Percentiles rank a stretch among this genome's conserved stretches.
Evolutionary conservation across 176 grass and related monocot species (phyloP).

Genomic region (Canna indica): DNA sequence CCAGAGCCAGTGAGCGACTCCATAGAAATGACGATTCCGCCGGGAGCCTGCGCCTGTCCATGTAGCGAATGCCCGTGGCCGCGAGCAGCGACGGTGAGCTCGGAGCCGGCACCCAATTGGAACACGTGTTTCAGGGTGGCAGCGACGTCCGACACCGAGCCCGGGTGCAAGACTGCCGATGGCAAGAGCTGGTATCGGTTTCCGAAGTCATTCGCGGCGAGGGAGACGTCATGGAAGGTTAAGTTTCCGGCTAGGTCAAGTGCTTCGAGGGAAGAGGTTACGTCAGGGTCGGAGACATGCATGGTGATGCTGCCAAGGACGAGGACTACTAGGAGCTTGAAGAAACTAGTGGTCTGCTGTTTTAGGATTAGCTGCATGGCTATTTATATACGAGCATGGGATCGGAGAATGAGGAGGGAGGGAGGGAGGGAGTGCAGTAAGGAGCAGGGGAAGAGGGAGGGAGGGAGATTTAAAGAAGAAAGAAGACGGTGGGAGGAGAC

Average conservation of each 20-base stretch:
- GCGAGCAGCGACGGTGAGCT: constrained; percentile 63
- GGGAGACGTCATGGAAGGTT: constrained; percentile 40
- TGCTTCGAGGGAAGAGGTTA: constrained; percentile 29
- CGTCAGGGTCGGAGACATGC: constrained; percentile 58
- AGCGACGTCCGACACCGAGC: constrained; percentile 50
- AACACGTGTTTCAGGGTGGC: constrained; percentile 39
- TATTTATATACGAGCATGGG: too few species aligned
- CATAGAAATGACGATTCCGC: constrained; percentile 66
- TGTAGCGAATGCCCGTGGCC: constrained; percentile 80
- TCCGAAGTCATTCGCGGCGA: constrained; percentile 58
- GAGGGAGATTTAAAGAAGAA: constrained; percentile 64
- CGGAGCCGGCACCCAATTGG: constrained; percentile 25
- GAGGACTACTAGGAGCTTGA: constrained; percentile 66
- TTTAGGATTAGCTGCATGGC: constrained; percentile 28
- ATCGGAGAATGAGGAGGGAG: too few species aligned
- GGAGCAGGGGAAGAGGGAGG: constrained; percentile 11
- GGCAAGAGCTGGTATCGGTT: constrained; percentile 51
- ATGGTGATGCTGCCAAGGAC: constrained; percentile 53
- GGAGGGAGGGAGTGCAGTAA: constrained; percentile 1
- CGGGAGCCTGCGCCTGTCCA: constrained; percentile 62
- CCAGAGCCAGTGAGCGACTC: constrained; percentile 33
- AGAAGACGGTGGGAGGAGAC: background rate
- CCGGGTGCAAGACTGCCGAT: constrained; percentile 49
- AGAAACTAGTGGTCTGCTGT: constrained; percentile 24
- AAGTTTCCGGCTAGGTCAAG: constrained; percentile 46